phyloP scores from a whole-genome alignment of 768 basidiomycete species.

The Cystobasidium onofrii region DNA sequence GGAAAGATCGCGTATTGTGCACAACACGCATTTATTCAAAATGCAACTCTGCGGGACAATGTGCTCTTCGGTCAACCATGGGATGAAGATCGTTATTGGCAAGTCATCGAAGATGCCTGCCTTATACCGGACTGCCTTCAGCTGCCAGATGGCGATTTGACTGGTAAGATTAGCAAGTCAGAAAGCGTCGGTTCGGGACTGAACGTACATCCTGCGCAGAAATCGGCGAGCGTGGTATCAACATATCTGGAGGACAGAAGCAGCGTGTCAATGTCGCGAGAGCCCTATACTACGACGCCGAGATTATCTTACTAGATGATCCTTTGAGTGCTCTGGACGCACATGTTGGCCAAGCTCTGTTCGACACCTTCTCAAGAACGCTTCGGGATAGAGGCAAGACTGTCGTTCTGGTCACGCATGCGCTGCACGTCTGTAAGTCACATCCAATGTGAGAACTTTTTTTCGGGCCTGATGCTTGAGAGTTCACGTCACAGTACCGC shows the following conservation, averaged over 20 bases:
- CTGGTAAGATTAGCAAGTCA: background rate
- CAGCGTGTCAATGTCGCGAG: slow-evolving; percentile 79
- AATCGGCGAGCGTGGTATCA: slow-evolving; percentile 61
- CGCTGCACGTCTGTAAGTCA: slow-evolving; percentile 59
- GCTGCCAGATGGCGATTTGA: background rate
- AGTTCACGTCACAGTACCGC: slow-evolving; percentile 50
- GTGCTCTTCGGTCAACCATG: slow-evolving; percentile 67
- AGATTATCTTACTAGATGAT: slow-evolving; percentile 85
- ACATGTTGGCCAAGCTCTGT: slow-evolving; percentile 78
- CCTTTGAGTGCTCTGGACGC: slow-evolving; percentile 62
- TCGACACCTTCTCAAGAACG: slow-evolving; percentile 48
- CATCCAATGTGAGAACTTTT: too few relatives aligned
- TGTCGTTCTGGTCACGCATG: slow-evolving; percentile 69
- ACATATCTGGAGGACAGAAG: slow-evolving; percentile 71
- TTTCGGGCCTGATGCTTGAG: too few relatives aligned
- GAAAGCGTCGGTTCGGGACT: slow-evolving; percentile 34
- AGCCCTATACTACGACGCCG: slow-evolving; percentile 73
- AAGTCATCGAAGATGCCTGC: slow-evolving; percentile 66
- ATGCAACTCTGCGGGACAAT: slow-evolving; percentile 72
- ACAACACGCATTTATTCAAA: slow-evolving; percentile 61
- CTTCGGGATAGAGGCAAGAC: background rate
- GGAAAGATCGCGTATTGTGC: slow-evolving; percentile 58
- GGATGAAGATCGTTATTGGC: slow-evolving; percentile 74
- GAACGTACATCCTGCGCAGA: slow-evolving; percentile 72
- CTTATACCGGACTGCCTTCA: slow-evolving; percentile 65